A percentile compares a stretch with the other conserved stretches of the same genome.
Conservation (phyloP, 2,329 filamentous ascomycete genomes). For the Xylaria sp. region DNA sequence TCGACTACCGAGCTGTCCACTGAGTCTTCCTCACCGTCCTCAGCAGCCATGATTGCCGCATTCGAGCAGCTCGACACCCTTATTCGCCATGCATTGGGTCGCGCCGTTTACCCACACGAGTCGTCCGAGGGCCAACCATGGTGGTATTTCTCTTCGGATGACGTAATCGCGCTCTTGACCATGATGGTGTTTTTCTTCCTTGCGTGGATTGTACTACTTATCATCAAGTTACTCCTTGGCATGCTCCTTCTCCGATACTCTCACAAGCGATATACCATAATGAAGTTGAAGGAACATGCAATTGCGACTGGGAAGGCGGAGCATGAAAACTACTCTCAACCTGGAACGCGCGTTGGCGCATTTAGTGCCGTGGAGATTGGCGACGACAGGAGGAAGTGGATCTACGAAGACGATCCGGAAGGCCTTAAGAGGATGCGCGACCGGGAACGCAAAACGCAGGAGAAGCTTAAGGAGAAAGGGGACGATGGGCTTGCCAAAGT, state of each 20-base stretch:
- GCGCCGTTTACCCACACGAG: constrained; percentile 70
- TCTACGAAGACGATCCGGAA: constrained; percentile 86
- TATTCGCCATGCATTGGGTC: constrained; percentile 80
- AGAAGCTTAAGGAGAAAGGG: constrained; percentile 64
- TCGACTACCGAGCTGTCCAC: constrained; percentile 74
- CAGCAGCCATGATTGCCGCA: constrained; percentile 79
- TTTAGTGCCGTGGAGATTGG: constrained; percentile 89
- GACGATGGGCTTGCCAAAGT: constrained; percentile 68
- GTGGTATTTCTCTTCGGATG: constrained; percentile 73
- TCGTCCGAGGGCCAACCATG: constrained; percentile 55
- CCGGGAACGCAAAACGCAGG: constrained; percentile 71
- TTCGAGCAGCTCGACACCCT: constrained; percentile 82
- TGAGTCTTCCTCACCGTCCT: constrained; percentile 71
- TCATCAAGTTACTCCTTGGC: constrained; percentile 85
- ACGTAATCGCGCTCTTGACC: constrained; percentile 79
- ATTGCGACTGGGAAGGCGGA: constrained; percentile 60
- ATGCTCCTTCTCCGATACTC: constrained; percentile 87
- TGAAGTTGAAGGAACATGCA: constrained; percentile 76
- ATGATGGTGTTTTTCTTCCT: constrained; percentile 88
- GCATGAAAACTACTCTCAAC: constrained; percentile 70
- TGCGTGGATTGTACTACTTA: constrained; percentile 84
- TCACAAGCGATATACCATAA: constrained; percentile 79
- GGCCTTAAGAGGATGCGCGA: constrained; percentile 70
- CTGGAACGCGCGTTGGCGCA: constrained; percentile 80
- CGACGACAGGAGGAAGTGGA: constrained; percentile 85